Base-by-base conservation (phyloP, 2,329 filamentous ascomycete genomes). In the Immersiporthe knoxdaviesiana region DNA sequence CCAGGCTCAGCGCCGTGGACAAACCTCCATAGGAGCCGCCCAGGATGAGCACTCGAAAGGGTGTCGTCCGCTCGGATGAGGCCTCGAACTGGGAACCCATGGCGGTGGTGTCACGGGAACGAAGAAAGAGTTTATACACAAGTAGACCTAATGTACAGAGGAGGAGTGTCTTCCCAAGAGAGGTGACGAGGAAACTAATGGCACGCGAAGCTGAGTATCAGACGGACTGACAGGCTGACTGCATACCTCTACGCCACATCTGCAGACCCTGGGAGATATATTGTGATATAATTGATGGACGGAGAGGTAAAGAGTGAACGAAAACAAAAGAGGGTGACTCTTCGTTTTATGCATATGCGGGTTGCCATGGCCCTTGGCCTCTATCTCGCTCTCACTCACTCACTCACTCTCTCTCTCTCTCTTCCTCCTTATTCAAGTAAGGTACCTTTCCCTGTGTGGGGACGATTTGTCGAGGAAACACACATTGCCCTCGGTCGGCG, bases 1-100 rank as follows among this genome's bases (percentile, higher is more conserved):
- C 79, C 8, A 94, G 83, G 75, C 92, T 91, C 73, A 92, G 79
- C 7, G 88, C 86, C 1, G 87, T 84, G 16, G 89, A 86, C 6
- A 94, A 83, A 44, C 92, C 92, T n/a, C 84, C 87, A 74, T 94
- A 94, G 52, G 89, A 90, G 72, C 90, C 91, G 50, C 92, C 92
- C 41, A 90, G 84, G 67, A 94, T 82, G 50, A 94, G 83, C 14
- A 94, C 83, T 73, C 82, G 85, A 77, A 86, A 82, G 50, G 82
- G 82, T 65, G 35, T 41, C 65, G 41, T 47, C 10, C 30, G 21
- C 27, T 59, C 30, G 32, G 59, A n/a, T 6, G 66, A 64, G 21
- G 21, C 37, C n/a, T 70, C 66, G 18, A 66, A 60, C 8, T 66
- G 69, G 41, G 66, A 66, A 35, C 69, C 69, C 69, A 70, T 70